Conservation (phyloP, 2,329 filamentous ascomycete genomes). For the Fusarium sp. region DNA sequence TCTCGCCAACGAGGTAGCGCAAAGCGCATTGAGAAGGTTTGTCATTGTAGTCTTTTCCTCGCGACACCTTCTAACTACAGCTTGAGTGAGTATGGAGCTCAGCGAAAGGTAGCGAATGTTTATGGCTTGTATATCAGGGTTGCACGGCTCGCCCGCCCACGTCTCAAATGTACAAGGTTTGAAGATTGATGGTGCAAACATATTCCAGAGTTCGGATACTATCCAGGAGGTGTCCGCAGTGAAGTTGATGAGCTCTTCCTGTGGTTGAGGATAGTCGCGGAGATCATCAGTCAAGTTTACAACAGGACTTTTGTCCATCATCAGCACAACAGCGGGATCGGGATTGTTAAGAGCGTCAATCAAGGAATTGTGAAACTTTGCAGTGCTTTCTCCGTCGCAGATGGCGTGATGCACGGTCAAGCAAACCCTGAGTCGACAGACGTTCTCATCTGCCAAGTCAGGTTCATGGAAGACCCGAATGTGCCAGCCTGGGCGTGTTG, state of each 20-base stretch:
- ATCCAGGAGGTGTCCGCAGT: neutral
- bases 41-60: neutral
- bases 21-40: neutral
- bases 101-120: neutral
- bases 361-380: neutral
- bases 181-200: neutral
- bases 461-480: neutral
- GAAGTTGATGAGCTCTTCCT: neutral
- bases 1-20: neutral
- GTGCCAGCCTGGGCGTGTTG: neutral
- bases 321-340: neutral
- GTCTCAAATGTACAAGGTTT: neutral
- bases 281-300: neutral
- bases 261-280: neutral
- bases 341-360: neutral
- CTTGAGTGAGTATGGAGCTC: neutral
- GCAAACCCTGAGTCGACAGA: neutral
- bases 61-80: fast-evolving
- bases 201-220: neutral
- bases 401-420: neutral
- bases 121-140: neutral
- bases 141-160: neutral
- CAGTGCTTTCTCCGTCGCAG: neutral
- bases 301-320: neutral
- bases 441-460: neutral